Evolutionary conservation across 1,139 yeast genomes (phyloP), one percentile per base, ranked within the genome.

Genomic region (Nakaseomyces bracarensis): DNA sequence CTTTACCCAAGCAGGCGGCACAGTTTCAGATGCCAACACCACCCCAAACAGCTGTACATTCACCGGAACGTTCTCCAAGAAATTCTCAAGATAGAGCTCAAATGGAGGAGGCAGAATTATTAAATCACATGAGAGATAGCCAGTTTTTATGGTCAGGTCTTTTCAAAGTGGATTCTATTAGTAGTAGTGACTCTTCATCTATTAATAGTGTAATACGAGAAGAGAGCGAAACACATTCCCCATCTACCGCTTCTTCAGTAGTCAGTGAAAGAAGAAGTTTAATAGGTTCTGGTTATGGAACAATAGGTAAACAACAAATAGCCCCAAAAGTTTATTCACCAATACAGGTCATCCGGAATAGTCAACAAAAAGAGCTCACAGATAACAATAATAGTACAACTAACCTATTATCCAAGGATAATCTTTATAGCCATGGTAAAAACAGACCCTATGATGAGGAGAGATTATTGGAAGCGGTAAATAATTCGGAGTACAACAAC

Each of bases 151-250:
- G 36, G 36, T 33, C 36, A 3, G 36, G 36, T 3, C 10, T 33
- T 7, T 21, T 33, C 11, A 33, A 33, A 13, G 18, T 21, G 25
- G 36, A 33, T 11, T 20, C 36, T 6, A 30, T 21, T 10, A 18
- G 21, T 10, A 18, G 26, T 5, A 39, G 28, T 14, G 19, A 21
- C 7, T 11, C 37, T n/a, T 27, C 49, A 22, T 51, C 54, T 20
- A 19, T 46, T n/a, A 41, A 42, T 11, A 30, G 34, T 11, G 30
- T 14, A 18, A 27, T 27, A 13, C 30, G 14, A 27, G 30, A 27
- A 18, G 18, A 27, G 18, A n/a, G 14, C 10, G 18, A 14, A 13
- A 14, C 30, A 13, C 16, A 6, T 14, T 11, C 13, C 9, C 30
- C 6, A 4, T 27, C 30, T 14, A 11, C 13, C 9, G 30, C 14